Percentiles rank a stretch among this genome's conserved stretches.
phyloP scores from a whole-genome alignment of 345 rosid genomes.

The Fremontodendron californicum region DNA sequence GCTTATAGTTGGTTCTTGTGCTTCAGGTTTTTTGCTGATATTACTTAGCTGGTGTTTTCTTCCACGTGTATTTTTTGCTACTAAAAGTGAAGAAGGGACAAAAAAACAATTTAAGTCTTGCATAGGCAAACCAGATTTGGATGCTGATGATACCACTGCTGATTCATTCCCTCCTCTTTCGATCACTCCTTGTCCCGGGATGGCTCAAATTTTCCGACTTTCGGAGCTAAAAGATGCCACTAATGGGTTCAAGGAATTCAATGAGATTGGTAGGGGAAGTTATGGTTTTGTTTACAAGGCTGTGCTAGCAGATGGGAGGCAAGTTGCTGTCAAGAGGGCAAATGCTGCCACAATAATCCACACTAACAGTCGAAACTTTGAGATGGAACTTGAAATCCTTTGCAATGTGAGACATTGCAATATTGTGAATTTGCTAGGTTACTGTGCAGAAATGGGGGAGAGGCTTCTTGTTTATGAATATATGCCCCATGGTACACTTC shows the following conservation, averaged over 20 bases:
- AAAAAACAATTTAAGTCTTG: constrained; percentile 49
- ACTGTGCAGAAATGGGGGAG: constrained; percentile 86
- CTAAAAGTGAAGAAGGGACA: constrained; percentile 38
- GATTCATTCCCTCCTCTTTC: constrained; percentile 36
- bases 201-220: constrained; percentile 76
- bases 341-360: constrained; percentile 95
- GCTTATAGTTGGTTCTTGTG: constrained; percentile 45
- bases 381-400: constrained; percentile 66
- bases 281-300: constrained; percentile 92
- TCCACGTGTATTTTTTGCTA: constrained; percentile 33
- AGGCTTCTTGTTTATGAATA: constrained; percentile 82
- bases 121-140: constrained; percentile 51
- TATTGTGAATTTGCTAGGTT: constrained; percentile 82
- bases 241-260: constrained; percentile 91
- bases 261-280: constrained; percentile 85
- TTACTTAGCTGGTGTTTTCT: constrained; percentile 46
- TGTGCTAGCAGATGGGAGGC: constrained; percentile 67
- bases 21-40: constrained; percentile 40
- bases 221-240: constrained; percentile 89
- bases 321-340: constrained; percentile 88
- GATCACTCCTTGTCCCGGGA: constrained; percentile 41
- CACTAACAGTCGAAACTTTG: constrained; percentile 71
- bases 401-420: constrained; percentile 72
- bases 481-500: constrained; percentile 88
- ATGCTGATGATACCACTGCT: constrained; percentile 32